phyloP scores from a whole-genome alignment of 106 monocot species.

The Allium cepa region DNA sequence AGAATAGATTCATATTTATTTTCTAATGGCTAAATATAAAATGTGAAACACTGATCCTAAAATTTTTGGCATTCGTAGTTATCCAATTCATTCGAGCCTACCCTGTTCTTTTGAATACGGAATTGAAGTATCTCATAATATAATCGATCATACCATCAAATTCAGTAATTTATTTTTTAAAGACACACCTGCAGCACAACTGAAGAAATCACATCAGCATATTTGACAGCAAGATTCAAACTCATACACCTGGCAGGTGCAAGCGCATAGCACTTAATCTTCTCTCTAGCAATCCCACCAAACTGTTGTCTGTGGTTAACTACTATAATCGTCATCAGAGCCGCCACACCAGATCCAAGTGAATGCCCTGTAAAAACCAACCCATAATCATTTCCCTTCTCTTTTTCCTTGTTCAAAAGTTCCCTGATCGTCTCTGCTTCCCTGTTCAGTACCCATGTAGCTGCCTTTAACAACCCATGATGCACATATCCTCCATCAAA shows the following conservation, averaged over 20 bases:
- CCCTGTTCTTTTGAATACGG: neutral
- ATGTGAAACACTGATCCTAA: neutral
- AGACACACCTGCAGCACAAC: slow-evolving; percentile 59
- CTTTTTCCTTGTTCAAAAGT: slow-evolving; percentile 27
- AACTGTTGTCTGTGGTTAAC: slow-evolving; percentile 49
- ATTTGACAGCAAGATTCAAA: slow-evolving; percentile 85
- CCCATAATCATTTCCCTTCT: slow-evolving; percentile 23
- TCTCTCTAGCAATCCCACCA: slow-evolving; percentile 44
- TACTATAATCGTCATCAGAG: slow-evolving; percentile 59
- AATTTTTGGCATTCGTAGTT: neutral
- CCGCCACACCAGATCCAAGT: slow-evolving; percentile 73
- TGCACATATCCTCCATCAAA: slow-evolving; percentile 64
- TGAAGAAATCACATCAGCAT: slow-evolving; percentile 79
- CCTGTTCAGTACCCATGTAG: slow-evolving; percentile 50
- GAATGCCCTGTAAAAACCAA: slow-evolving; percentile 78
- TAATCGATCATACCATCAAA: neutral
- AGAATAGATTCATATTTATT: too few relatives aligned
- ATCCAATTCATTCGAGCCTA: neutral
- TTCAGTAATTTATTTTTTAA: neutral
- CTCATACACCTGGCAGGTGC: slow-evolving; percentile 90
- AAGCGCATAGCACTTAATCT: slow-evolving; percentile 52
- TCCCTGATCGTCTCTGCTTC: slow-evolving; percentile 48
- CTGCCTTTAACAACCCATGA: slow-evolving; percentile 67
- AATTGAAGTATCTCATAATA: neutral
- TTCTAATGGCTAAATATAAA: neutral